phyloP scores from a whole-genome alignment of 768 basidiomycete genomes.

The Auricularia cornea region DNA sequence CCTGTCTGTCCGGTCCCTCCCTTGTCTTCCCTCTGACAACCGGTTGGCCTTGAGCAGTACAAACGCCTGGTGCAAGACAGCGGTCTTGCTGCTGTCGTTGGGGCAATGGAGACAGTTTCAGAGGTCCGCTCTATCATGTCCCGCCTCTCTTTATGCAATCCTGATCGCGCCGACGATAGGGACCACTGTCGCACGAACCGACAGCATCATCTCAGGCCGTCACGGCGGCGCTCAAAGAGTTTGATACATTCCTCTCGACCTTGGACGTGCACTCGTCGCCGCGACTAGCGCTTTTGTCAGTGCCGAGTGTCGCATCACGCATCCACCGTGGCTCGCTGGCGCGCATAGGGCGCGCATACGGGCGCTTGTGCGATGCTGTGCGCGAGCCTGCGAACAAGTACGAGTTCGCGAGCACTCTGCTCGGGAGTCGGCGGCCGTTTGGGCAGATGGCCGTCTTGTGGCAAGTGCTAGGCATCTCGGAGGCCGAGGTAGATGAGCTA shows the following conservation, averaged over 20 bases:
- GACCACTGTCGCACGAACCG: constrained; percentile 70
- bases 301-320: constrained; percentile 51
- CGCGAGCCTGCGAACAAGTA: constrained; percentile 70
- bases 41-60: constrained; percentile 28
- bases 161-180: constrained; percentile 25
- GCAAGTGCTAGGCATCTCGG: constrained; percentile 72
- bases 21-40: neutral
- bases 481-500: constrained; percentile 12
- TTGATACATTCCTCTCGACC: constrained; percentile 80
- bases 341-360: constrained; percentile 63
- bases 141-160: constrained; percentile 4
- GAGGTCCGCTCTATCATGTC: too few species aligned
- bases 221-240: constrained; percentile 51
- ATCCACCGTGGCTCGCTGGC: constrained; percentile 73
- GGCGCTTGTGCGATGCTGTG: constrained; percentile 65
- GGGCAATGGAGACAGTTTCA: constrained; percentile 1
- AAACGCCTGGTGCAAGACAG: constrained; percentile 28
- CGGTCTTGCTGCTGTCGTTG: constrained; percentile 30
- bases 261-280: constrained; percentile 75
- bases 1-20: constrained; percentile 7
- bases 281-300: constrained; percentile 64
- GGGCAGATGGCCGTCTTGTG: constrained; percentile 64
- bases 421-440: constrained; percentile 79
- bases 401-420: constrained; percentile 80
- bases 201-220: constrained; percentile 56